phyloP scores from a whole-genome alignment of 495 filamentous ascomycete genomes.

The Pyrenopolyporus hunteri region DNA sequence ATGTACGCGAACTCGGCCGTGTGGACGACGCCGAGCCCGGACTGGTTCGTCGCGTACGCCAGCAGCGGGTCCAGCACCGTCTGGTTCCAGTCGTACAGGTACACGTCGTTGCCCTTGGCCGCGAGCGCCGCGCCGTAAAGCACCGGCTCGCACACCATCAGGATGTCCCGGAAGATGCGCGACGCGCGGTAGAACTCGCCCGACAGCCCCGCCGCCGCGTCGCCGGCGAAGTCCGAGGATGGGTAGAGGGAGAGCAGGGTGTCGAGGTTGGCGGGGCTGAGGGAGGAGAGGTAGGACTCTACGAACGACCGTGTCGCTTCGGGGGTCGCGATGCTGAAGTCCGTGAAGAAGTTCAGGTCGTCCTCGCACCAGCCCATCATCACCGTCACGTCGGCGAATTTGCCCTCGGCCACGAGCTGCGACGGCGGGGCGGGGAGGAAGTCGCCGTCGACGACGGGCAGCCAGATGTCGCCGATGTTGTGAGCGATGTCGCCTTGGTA shows the following conservation, averaged over 20 bases:
- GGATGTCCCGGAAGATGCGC: conserved; percentile 53
- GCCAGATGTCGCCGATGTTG: conserved; percentile 41
- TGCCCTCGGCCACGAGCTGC: conserved; percentile 42
- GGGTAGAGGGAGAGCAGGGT: conserved; percentile 48
- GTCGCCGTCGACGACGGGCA: conserved; percentile 50
- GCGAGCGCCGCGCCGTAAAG: conserved; percentile 48
- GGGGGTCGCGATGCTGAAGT: conserved; percentile 43
- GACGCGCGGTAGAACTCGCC: conserved; percentile 53
- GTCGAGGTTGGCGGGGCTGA: conserved; percentile 41
- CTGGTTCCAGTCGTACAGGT: conserved; percentile 52
- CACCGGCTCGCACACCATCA: conserved; percentile 54
- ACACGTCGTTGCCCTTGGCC: conserved; percentile 42
- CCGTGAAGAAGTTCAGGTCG: conserved; percentile 33
- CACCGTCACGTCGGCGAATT: conserved; percentile 44
- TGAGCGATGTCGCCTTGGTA: conserved; percentile 26
- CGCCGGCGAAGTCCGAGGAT: conserved; percentile 41
- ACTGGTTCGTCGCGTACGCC: conserved; percentile 34
- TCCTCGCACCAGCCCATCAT: conserved; percentile 44
- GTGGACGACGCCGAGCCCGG: conserved; percentile 50
- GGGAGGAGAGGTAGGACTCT: conserved; percentile 56
- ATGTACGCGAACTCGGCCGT: conserved; percentile 56
- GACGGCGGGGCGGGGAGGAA: conserved; percentile 49
- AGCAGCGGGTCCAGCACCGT: conserved; percentile 48
- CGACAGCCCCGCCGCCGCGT: conserved; percentile 36
- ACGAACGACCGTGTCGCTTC: conserved; percentile 61